Base-by-base conservation (phyloP, 257 asterid species). In the Anisodus acutangulus region DNA sequence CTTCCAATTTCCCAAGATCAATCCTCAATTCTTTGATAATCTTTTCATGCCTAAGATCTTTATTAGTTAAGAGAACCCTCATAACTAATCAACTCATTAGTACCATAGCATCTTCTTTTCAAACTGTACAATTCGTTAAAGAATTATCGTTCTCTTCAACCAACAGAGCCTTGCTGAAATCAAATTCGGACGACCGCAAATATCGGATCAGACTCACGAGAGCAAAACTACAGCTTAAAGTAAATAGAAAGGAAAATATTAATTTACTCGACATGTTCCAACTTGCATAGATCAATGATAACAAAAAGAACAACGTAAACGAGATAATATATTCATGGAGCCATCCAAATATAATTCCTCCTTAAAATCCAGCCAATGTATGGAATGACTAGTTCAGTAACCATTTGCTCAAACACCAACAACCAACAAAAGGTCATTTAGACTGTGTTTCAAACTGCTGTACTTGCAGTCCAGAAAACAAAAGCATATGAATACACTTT, bases 31-130 rank as follows among this genome's bases (percentile, higher is more conserved):
- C 19, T 6, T 13, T 63, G n/a, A 79, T 67, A 26, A 83, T 13
- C 53, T 78, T 22, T 13, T 55, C 17, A n/a, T 16, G 10, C 55
- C 11, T 22, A 55, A 45, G 16, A 63, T 15, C 82, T 17, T 49
- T 22, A 49, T 19, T 47, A 45, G 6, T n/a, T 22, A 79, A 58
- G 82, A 70, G 82, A 81, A 49, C 63, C 9, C 63, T 68, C 59
- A 76, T 74, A 49, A 47, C 16, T 64, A 78, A 59, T 72, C 84
- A 39, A 83, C 72, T 59, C 81, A 59, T 79, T 37, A 83, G 67
- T 57, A 49, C 37, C 72, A 4, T 45, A 26, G 15, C 83, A 64
- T 13, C 54, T 17, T 64, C 31, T 53, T 13, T 66, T 1, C 81
- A 76, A 47, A 63, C 82, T 45, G 8, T 12, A 67, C 71, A 78